Base-by-base conservation (phyloP, 2,329 filamentous ascomycete genomes). In the Colletotrichum trifolii region DNA sequence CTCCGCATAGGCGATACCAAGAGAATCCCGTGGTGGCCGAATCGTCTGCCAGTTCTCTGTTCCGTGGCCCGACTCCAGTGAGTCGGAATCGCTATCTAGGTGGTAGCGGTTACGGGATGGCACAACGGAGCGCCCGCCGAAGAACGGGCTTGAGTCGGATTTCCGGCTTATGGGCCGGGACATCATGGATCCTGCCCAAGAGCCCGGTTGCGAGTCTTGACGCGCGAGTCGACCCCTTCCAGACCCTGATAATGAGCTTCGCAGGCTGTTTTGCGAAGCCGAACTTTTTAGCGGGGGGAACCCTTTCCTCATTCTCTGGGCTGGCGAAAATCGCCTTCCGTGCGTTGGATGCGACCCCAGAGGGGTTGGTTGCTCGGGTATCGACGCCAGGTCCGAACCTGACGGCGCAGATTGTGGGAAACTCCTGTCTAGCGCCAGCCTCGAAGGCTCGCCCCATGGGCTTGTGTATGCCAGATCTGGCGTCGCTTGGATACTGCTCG, bases 401-500 rank as follows among this genome's bases (percentile, higher is more conserved):
- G 61, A 10, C 45, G 36, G 34, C 8, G 64, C 25, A 50, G 67
- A 35, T 12, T 49, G 34, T n/a, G 46, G 38, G 42, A 15, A n/a
- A 9, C 48, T 54, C 15, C 53, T 40, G 38, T 62, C 53, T 8
- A 57, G 58, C 36, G 42, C 53, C 33, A 57, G 17, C 33, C 63
- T 63, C 11, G 63, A 66, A 13, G 63, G 63, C n/a, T 66, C 63
- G 38, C 59, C 47, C 63, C 63, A 61, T 13, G 60, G 56, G 39
- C 52, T 64, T 36, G 40, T 57, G 63, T 72, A 71, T 12, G 70
- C 68, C 12, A 67, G 64, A 1, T 70, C 70, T 4, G 72, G 69
- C 3, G 69, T 71, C n/a, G 60, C 69, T 43, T 70, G 69, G 15
- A 73, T 68, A 38, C 70, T 73, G 39, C 54, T 59, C 15, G 46